These are phyloP conservation scores for Rosa hybrid DNA, from an alignment of 331 rosid genomes.

Conservation along the genomic window DNA sequence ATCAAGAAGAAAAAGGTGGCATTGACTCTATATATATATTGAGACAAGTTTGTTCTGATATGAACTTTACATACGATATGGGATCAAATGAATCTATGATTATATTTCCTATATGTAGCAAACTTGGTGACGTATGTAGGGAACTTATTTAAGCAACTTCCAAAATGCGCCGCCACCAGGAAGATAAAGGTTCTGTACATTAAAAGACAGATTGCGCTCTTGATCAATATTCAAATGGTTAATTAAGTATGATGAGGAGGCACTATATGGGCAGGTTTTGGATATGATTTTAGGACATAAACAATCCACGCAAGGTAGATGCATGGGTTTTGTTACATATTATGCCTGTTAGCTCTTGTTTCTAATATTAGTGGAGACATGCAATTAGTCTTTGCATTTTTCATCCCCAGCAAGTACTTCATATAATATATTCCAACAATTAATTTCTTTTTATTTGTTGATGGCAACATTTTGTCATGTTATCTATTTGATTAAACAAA, in stretches of 20 bases:
- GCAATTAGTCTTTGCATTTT: not conserved
- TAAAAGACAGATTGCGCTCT: not conserved
- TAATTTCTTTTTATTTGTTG: not conserved
- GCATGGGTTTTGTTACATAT: too few relatives aligned
- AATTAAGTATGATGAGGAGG: not conserved
- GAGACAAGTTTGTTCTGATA: not conserved
- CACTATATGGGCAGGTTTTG: slow-evolving; percentile 10
- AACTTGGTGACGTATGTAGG: not conserved
- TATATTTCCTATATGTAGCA: not conserved
- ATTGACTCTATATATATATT: not conserved
- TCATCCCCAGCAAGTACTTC: not conserved
- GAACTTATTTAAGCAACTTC: not conserved
- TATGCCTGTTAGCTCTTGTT: too few relatives aligned
- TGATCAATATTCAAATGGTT: not conserved
- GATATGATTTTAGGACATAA: not conserved
- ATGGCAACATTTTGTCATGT: not conserved
- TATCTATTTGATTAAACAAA: not conserved
- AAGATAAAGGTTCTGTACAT: not conserved
- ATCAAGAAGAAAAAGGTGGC: too few relatives aligned
- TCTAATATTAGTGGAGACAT: too few relatives aligned
- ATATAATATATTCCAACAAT: not conserved
- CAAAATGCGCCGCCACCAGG: not conserved
- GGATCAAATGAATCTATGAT: not conserved
- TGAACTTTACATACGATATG: not conserved
- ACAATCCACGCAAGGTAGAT: not conserved